These are phyloP conservation scores for Amoeboaphelidium protococcarum DNA, from an alignment of 371 early-diverging fungal genomes.

Conservation along the genomic window DNA sequence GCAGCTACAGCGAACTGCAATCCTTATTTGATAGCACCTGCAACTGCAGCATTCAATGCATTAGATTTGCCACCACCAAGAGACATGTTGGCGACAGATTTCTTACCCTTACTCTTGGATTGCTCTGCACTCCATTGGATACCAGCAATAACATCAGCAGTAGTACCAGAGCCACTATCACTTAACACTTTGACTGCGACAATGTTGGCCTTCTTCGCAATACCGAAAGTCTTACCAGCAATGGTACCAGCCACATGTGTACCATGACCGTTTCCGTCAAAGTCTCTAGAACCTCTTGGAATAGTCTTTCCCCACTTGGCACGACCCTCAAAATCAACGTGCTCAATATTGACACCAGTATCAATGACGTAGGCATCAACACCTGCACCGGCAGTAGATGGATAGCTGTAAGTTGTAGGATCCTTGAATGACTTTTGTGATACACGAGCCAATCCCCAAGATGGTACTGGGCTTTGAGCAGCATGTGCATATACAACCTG, in stretches of 20 bases:
- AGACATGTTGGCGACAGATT: background rate
- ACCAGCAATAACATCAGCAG: background rate
- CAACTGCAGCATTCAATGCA: background rate
- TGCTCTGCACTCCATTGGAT: background rate
- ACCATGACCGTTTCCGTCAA: slow-evolving; percentile 17
- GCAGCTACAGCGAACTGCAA: slow-evolving; percentile 31
- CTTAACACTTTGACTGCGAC: slow-evolving; percentile 14
- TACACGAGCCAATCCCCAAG: slow-evolving; percentile 80
- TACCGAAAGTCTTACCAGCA: slow-evolving; percentile 9
- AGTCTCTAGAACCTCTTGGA: background rate
- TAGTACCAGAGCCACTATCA: slow-evolving; percentile 3
- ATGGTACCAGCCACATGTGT: slow-evolving; percentile 17
- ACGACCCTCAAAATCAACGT: slow-evolving; percentile 22
- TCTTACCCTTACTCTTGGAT: background rate
- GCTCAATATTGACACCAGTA: slow-evolving; percentile 12
- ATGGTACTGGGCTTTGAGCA: slow-evolving; percentile 21
- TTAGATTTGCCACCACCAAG: background rate
- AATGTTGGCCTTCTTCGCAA: slow-evolving; percentile 10
- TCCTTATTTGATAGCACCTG: slow-evolving; percentile 5
- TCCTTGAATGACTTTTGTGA: slow-evolving; percentile 18
- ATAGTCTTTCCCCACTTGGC: slow-evolving; percentile 8
- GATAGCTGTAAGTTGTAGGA: background rate
- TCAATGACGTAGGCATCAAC: slow-evolving; percentile 15
- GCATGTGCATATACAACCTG: slow-evolving; percentile 28
- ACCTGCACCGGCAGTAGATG: slow-evolving; percentile 6